Percentiles rank a stretch among this genome's conserved stretches.
These are phyloP conservation scores for Prunus armeniaca DNA, from an alignment of 306 rosid species.

Conservation along the genomic window DNA sequence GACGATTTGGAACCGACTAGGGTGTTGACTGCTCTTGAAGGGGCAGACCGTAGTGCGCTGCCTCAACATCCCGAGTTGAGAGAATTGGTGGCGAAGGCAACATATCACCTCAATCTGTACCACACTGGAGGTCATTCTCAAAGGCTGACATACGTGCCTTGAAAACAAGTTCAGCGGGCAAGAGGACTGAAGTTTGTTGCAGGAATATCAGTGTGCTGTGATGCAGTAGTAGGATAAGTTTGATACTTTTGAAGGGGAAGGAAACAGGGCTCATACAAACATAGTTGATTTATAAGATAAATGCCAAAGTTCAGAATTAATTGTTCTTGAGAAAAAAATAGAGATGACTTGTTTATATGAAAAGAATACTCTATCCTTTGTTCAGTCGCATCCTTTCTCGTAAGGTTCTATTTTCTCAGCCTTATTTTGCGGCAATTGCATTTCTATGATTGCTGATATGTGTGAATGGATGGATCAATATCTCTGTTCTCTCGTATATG, in stretches of 20 bases:
- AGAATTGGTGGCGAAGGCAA: slow-evolving; percentile 57
- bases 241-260: slow-evolving; percentile 17
- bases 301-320: slow-evolving; percentile 27
- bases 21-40: slow-evolving; percentile 65
- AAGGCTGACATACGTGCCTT: slow-evolving; percentile 42
- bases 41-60: slow-evolving; percentile 51
- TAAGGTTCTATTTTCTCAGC: not conserved
- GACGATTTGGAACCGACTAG: slow-evolving; percentile 59
- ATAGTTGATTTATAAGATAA: slow-evolving; percentile 22
- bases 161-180: slow-evolving; percentile 23
- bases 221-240: slow-evolving; percentile 26
- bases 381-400: not conserved
- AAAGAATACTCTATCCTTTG: not conserved
- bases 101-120: slow-evolving; percentile 66
- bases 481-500: not conserved
- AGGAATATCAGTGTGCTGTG: slow-evolving; percentile 10
- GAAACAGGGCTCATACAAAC: slow-evolving; percentile 27
- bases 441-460: not conserved
- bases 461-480: not conserved
- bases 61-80: slow-evolving; percentile 46
- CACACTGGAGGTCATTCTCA: slow-evolving; percentile 72
- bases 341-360: slow-evolving; percentile 5
- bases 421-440: not conserved
- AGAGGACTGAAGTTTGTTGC: slow-evolving; percentile 24
- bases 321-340: slow-evolving; percentile 4